These are phyloP conservation scores for Mucor mucedo DNA, from an alignment of 371 early-diverging fungal genomes.

Conservation along the genomic window DNA sequence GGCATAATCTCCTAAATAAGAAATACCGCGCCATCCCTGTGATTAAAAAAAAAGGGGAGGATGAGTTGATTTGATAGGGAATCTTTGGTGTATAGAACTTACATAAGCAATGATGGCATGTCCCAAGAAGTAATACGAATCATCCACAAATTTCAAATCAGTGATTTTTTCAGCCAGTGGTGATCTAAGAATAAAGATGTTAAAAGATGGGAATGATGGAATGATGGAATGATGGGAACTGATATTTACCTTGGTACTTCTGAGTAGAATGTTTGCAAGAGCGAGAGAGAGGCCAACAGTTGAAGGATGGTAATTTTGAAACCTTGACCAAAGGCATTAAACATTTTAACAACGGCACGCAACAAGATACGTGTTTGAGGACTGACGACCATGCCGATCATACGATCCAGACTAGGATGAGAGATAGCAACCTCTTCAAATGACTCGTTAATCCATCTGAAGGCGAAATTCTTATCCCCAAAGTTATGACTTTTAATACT, in stretches of 20 bases:
- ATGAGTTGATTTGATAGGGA: background rate
- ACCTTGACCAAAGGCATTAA: constrained; percentile 71
- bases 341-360: constrained; percentile 54
- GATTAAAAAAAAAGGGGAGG: background rate
- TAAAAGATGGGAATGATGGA: background rate
- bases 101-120: constrained; percentile 60
- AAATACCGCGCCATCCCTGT: constrained; percentile 57
- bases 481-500: constrained; percentile 54
- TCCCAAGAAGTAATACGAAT: constrained; percentile 50
- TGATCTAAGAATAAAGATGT: constrained; percentile 20
- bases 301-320: constrained; percentile 75
- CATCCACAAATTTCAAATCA: constrained; percentile 48
- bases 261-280: constrained; percentile 66
- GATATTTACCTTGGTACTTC: constrained; percentile 55
- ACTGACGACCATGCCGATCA: constrained; percentile 60
- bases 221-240: constrained; percentile 8
- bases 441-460: constrained; percentile 54
- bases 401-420: constrained; percentile 56
- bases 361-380: constrained; percentile 51
- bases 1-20: constrained; percentile 57
- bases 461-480: constrained; percentile 57
- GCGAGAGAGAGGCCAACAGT: constrained; percentile 68
- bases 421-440: constrained; percentile 57
- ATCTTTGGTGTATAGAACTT: constrained; percentile 6
- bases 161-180: constrained; percentile 50